These are phyloP conservation scores for Porphyra umbilicalis DNA, from an alignment of 31 red algal genomes.

Conservation along the genomic window DNA sequence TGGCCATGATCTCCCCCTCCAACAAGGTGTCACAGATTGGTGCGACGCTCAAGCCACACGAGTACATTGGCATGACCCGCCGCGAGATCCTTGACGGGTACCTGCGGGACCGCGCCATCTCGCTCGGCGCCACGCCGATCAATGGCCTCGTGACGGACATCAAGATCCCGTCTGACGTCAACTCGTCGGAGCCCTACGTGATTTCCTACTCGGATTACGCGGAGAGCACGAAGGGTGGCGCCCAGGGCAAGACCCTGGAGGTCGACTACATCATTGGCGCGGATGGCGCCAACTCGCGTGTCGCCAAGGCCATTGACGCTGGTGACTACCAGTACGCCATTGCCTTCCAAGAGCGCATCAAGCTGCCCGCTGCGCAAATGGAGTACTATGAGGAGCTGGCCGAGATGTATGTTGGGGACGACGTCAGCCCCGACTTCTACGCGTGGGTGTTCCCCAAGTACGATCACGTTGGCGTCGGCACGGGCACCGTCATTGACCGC, in stretches of 20 bases:
- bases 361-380: constrained; percentile 98
- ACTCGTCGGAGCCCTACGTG: constrained; percentile 40
- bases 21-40: constrained; percentile 86
- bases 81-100: constrained; percentile 90
- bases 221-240: constrained; percentile 12
- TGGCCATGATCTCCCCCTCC: constrained; percentile 98
- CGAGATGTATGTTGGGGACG: constrained; percentile 99
- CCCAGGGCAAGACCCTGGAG: constrained; percentile 24
- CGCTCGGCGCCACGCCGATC: constrained; percentile 64
- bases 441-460: constrained; percentile 99
- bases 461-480: constrained; percentile 98
- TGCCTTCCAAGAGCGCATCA: constrained; percentile 99
- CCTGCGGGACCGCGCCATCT: constrained; percentile 88
- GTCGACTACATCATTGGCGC: constrained; percentile 94
- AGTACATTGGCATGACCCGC: constrained; percentile 98
- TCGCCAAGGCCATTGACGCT: constrained; percentile 98
- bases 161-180: constrained; percentile 33
- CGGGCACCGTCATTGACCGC: constrained; percentile 95
- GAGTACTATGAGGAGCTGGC: constrained; percentile 96
- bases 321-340: constrained; percentile 98
- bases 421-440: constrained; percentile 99
- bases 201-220: constrained; percentile 78
- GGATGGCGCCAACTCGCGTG: constrained; percentile 97
- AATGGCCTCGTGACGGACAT: constrained; percentile 92
- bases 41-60: constrained; percentile 90